Conservation (phyloP, 306 rosid genomes). For the Urtica urens region DNA sequence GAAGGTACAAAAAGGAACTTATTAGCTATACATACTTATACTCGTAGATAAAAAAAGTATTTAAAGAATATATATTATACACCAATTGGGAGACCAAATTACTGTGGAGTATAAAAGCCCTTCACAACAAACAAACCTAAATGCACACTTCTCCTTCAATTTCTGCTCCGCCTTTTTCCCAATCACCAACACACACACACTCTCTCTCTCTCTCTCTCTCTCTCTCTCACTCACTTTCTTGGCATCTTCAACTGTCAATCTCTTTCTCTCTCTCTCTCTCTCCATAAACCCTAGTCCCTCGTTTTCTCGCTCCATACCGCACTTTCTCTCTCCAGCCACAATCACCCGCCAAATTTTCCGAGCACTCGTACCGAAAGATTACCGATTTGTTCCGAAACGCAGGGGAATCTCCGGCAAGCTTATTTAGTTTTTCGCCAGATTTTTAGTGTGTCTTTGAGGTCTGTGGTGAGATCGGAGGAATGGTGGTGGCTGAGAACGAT, state of each 20-base stretch:
- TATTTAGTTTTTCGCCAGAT: too few relatives aligned
- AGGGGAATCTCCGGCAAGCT: too few relatives aligned
- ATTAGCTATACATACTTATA: too few relatives aligned
- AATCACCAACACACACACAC: background rate
- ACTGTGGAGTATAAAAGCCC: too few relatives aligned
- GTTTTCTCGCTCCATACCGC: background rate
- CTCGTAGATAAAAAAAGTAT: too few relatives aligned
- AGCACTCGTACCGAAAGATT: too few relatives aligned
- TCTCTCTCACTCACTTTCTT: slow-evolving; percentile 17
- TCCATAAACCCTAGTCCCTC: slow-evolving; percentile 50
- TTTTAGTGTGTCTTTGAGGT: background rate
- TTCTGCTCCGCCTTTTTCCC: background rate
- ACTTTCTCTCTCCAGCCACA: background rate
- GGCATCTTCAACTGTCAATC: slow-evolving; percentile 27
- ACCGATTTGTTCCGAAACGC: too few relatives aligned
- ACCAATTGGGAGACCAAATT: too few relatives aligned
- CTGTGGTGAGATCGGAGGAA: slow-evolving; percentile 25
- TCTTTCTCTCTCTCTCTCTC: slow-evolving; percentile 6
- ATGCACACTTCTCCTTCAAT: background rate
- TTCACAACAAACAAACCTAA: background rate
- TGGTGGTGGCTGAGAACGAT: slow-evolving; percentile 74
- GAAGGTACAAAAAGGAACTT: too few relatives aligned
- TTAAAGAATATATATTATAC: too few relatives aligned
- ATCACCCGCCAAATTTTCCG: background rate
- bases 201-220: slow-evolving; percentile 4